A percentile compares a stretch with the other conserved stretches of the same genome.
Evolutionary conservation across 2,329 filamentous ascomycete species (phyloP).

Genomic region (Alternaria brassicicola): DNA sequence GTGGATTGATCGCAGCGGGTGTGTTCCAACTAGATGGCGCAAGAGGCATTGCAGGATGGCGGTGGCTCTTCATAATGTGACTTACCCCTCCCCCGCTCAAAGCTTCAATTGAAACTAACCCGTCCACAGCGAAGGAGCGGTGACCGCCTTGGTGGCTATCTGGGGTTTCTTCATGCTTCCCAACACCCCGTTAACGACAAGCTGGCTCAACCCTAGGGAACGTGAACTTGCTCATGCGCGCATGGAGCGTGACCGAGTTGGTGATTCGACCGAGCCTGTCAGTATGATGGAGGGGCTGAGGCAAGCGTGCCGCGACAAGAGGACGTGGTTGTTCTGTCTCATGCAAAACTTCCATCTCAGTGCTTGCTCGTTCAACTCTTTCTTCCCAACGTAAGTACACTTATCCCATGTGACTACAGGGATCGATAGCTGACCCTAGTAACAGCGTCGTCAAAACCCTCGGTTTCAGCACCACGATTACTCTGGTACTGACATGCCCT

Average conservation of each 20-base stretch:
- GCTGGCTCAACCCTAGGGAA: slow-evolving; percentile 56
- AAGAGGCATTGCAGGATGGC: slow-evolving; percentile 46
- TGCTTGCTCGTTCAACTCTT: slow-evolving; percentile 41
- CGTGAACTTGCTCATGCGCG: slow-evolving; percentile 47
- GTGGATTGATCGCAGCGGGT: slow-evolving; percentile 53
- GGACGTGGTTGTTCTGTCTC: slow-evolving; percentile 41
- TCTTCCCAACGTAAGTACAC: slow-evolving; percentile 39
- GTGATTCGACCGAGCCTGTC: slow-evolving; percentile 44
- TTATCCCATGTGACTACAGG: background rate
- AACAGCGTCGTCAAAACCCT: slow-evolving; percentile 45
- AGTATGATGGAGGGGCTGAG: slow-evolving; percentile 37
- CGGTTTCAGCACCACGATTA: slow-evolving; percentile 45
- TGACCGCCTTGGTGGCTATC: slow-evolving; percentile 34
- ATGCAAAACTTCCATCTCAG: slow-evolving; percentile 42
- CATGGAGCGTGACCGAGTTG: slow-evolving; percentile 57
- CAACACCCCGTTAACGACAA: slow-evolving; percentile 46
- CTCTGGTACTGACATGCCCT: slow-evolving; percentile 51
- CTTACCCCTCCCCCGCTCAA: slow-evolving; percentile 19
- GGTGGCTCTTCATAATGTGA: slow-evolving; percentile 48
- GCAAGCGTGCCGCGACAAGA: slow-evolving; percentile 36
- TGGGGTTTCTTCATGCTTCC: slow-evolving; percentile 39
- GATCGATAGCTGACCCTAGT: background rate
- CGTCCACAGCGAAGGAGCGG: slow-evolving; percentile 31
- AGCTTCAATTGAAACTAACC: background rate
- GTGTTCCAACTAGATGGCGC: slow-evolving; percentile 43